Conservation (phyloP, 2,329 filamentous ascomycete genomes). For the Lachnellula arida region DNA sequence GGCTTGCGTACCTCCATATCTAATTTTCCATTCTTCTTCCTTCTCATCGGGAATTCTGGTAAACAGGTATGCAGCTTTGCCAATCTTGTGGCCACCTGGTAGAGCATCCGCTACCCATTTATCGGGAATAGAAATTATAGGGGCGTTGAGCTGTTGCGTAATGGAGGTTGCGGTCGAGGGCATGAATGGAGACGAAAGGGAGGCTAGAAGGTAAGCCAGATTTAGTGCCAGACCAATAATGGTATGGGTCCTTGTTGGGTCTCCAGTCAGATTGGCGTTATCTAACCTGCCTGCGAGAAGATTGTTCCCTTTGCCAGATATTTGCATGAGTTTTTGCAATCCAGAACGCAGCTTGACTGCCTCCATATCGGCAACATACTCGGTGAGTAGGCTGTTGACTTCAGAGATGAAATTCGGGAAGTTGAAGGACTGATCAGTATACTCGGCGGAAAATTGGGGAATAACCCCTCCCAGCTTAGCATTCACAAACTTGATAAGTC, state of each 20-base stretch:
- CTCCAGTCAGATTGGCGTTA: conserved; percentile 35
- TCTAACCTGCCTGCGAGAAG: conserved; percentile 45
- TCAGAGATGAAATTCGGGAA: conserved; percentile 44
- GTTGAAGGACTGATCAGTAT: conserved; percentile 51
- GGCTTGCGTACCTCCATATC: conserved; percentile 63
- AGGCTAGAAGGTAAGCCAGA: conserved; percentile 75
- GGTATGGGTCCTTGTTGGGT: conserved; percentile 35
- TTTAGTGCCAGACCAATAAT: conserved; percentile 75
- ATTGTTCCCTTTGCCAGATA: conserved; percentile 60
- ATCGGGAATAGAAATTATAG: conserved; percentile 58
- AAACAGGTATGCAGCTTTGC: conserved; percentile 75
- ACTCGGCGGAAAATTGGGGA: conserved; percentile 53
- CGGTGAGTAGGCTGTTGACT: conserved; percentile 60
- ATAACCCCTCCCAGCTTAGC: conserved; percentile 65
- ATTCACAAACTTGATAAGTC: conserved; percentile 71
- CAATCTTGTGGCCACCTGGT: conserved; percentile 73
- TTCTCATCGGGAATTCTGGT: conserved; percentile 77
- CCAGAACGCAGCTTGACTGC: conserved; percentile 66
- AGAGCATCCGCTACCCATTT: conserved; percentile 59
- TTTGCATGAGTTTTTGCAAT: conserved; percentile 59
- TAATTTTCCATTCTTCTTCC: conserved; percentile 75
- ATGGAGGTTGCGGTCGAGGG: conserved; percentile 73
- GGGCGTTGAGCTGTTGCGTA: conserved; percentile 65
- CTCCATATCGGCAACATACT: conserved; percentile 65
- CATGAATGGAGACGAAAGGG: conserved; percentile 78